Base-by-base conservation (phyloP, 2,329 filamentous ascomycete species). In the Penicillium glabrum region DNA sequence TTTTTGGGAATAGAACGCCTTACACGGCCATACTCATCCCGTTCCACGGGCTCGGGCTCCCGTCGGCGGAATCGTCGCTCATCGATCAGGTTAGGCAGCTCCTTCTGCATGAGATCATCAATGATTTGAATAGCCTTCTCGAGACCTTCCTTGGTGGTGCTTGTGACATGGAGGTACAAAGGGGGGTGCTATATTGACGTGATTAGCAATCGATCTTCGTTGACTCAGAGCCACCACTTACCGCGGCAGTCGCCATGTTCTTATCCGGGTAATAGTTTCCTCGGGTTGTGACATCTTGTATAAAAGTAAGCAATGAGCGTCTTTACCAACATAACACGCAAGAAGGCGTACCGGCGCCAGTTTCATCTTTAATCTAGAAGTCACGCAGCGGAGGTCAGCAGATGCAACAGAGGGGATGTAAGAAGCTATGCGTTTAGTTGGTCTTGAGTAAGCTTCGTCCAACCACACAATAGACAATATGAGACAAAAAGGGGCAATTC, bases 351-450 rank as follows among this genome's bases (percentile, higher is more conserved):
- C 95, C 95, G 84, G 95, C 93, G 85, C 95, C 95, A 88, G 93
- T 98, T 72, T 97, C 91, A 82, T 97, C 93, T 89, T 96, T 96
- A 72, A 99, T 99, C 95, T 99, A 93, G 71, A 90, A 89, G 79
- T 86, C 87, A 95, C 85, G 87, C 83, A 88, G 79, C 79, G 80
- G 83, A 88, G 86, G 93, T 97, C 87, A 98, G 93, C 91, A 95
- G 86, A 87, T 91, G 90, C 86, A 88, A 90, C 86, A 86, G 86
- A 88, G 85, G 83, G 81, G 75, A 76, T 66, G 68, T 66, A 60
- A 70, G 59, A 75, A 77, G 85, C 87, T 89, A 85, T 83, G 69
- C 54, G 80, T 81, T 62, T 60, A 60, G 61, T 79, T 82, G 82
- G 80, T 82, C 45, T 77, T 75, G 79, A 75, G 88, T 89, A 88